Conservation (phyloP, 805 yeast genomes). For the Saccharomycopsis javanensis region DNA sequence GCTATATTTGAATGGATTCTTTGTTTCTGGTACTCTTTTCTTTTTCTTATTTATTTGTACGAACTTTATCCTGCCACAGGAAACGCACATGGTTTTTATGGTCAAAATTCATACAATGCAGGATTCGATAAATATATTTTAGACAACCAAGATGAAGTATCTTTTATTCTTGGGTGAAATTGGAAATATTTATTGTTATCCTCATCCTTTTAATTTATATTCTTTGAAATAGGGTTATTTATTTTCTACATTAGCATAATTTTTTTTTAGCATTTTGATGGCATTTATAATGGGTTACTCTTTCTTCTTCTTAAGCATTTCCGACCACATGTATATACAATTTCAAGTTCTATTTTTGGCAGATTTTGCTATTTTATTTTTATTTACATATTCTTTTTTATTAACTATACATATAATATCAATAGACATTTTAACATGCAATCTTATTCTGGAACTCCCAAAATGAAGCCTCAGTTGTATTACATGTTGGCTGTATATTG, state of each 20-base stretch:
- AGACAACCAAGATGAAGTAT: neutral
- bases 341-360: too few species aligned
- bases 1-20: conserved; percentile 80
- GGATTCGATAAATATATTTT: conserved; percentile 5
- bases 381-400: too few species aligned
- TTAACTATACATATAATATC: too few species aligned
- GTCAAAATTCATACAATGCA: neutral
- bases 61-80: conserved; percentile 31
- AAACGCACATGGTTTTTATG: conserved; percentile 4
- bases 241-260: neutral
- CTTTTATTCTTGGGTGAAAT: neutral
- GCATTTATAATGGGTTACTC: too few species aligned
- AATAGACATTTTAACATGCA: too few species aligned
- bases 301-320: too few species aligned
- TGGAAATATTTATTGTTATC: neutral
- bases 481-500: too few species aligned
- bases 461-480: too few species aligned
- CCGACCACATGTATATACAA: too few species aligned
- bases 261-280: too few species aligned
- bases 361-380: too few species aligned
- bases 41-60: conserved; percentile 50
- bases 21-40: conserved; percentile 74
- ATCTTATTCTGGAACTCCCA: too few species aligned
- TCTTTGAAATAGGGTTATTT: neutral
- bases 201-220: neutral